phyloP scores from a whole-genome alignment of 2,329 filamentous ascomycete genomes.

The Hortaea sp. region DNA sequence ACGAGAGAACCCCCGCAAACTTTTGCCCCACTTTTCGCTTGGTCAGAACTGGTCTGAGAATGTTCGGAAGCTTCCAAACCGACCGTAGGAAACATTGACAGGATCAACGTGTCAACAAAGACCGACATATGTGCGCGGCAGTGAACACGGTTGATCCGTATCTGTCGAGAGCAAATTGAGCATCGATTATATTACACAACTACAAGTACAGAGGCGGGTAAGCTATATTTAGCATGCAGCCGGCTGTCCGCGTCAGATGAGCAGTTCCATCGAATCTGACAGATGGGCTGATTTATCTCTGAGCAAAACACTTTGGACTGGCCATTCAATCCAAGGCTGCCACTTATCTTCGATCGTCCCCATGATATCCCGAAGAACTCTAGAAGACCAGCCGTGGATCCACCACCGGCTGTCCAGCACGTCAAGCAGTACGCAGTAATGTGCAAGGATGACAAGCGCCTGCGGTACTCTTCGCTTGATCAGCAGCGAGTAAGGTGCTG shows the following conservation, averaged over 20 bases:
- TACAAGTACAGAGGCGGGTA: background rate
- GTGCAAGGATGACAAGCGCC: slow-evolving; percentile 20
- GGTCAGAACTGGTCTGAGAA: too few species aligned
- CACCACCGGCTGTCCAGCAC: slow-evolving; percentile 20
- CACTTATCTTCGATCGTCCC: slow-evolving; percentile 15
- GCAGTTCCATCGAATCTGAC: background rate
- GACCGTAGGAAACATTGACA: too few species aligned
- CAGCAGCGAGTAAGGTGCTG: slow-evolving; percentile 14
- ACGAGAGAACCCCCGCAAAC: too few species aligned
- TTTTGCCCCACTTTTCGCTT: too few species aligned
- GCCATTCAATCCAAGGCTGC: slow-evolving; percentile 23
- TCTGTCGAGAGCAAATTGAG: too few species aligned
- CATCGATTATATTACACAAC: background rate
- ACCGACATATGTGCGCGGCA: too few species aligned
- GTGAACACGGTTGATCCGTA: too few species aligned
- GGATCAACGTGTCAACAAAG: too few species aligned
- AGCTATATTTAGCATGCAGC: background rate
- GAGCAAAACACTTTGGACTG: slow-evolving; percentile 12
- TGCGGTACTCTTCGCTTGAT: slow-evolving; percentile 19
- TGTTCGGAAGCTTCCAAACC: too few species aligned
- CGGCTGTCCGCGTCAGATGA: background rate
- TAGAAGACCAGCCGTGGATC: slow-evolving; percentile 16
- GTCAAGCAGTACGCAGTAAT: slow-evolving; percentile 22
- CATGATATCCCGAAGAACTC: slow-evolving; percentile 17
- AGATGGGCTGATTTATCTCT: background rate